Percentiles rank a stretch among this genome's conserved stretches.
Evolutionary conservation across 768 basidiomycete species (phyloP).

Genomic region (Hirschioporus abietinus): DNA sequence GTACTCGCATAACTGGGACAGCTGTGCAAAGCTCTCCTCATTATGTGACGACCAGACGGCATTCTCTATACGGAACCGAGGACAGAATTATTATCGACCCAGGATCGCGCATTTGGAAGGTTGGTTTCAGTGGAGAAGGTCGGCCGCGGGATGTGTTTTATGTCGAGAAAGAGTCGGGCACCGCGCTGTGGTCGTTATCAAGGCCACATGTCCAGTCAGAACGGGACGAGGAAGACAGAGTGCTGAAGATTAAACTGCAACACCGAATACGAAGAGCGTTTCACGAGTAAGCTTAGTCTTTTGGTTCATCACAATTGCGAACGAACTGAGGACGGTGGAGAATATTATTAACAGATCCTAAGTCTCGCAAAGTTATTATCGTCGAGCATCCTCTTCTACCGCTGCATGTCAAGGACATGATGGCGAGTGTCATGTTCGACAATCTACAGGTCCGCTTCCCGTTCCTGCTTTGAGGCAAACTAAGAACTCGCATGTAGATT

Average conservation of each 20-base stretch:
- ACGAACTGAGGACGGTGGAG: conserved; percentile 35
- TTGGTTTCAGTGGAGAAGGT: conserved; percentile 96
- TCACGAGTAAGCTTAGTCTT: conserved; percentile 58
- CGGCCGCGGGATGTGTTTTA: conserved; percentile 85
- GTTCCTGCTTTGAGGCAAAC: not conserved
- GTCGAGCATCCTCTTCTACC: conserved; percentile 89
- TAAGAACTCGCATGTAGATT: conserved; percentile 44
- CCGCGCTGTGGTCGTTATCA: conserved; percentile 60
- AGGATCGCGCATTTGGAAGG: conserved; percentile 92
- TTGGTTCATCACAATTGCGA: not conserved
- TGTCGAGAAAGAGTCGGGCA: conserved; percentile 37
- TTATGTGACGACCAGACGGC: conserved; percentile 78
- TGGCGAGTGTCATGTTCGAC: conserved; percentile 83
- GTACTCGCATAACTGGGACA: not conserved
- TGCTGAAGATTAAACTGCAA: conserved; percentile 68
- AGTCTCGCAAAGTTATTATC: conserved; percentile 90
- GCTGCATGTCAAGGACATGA: conserved; percentile 78
- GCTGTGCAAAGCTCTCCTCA: conserved; percentile 71
- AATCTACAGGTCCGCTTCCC: conserved; percentile 65
- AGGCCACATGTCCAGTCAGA: conserved; percentile 44
- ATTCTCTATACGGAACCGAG: conserved; percentile 95
- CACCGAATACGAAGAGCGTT: conserved; percentile 71
- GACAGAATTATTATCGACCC: conserved; percentile 94
- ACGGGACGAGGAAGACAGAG: conserved; percentile 60
- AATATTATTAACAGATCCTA: conserved; percentile 89